Evolutionary conservation across 306 rosid genomes (phyloP).

Genomic region (Urtica urens): DNA sequence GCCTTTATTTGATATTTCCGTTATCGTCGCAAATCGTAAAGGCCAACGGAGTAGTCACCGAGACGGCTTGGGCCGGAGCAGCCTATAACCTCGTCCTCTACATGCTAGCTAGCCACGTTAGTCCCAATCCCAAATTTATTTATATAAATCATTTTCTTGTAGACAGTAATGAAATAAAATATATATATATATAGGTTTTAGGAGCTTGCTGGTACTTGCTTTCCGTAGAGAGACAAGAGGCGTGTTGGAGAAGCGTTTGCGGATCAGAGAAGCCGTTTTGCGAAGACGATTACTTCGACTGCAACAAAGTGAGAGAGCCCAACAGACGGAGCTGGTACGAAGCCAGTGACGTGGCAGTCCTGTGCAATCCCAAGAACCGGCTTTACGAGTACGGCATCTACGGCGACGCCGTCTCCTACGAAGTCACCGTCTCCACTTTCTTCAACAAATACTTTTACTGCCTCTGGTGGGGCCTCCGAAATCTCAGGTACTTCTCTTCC

Average conservation of each 20-base stretch:
- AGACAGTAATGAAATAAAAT: too few species aligned
- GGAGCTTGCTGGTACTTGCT: constrained; percentile 96
- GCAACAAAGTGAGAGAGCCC: constrained; percentile 28
- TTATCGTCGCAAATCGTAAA: constrained; percentile 77
- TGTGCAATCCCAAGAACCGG: constrained; percentile 38
- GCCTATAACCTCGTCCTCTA: constrained; percentile 88
- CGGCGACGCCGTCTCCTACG: constrained; percentile 53
- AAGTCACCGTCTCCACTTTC: constrained; percentile 61
- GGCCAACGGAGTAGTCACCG: constrained; percentile 78
- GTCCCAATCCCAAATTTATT: constrained; percentile 12
- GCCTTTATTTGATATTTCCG: constrained; percentile 72
- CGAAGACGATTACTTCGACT: constrained; percentile 46
- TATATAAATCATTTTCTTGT: not conserved
- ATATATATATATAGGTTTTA: constrained; percentile 80
- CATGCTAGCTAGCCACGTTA: constrained; percentile 98
- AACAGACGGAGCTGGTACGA: constrained; percentile 46
- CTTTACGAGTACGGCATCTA: constrained; percentile 66
- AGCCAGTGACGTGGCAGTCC: constrained; percentile 42
- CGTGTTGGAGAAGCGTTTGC: constrained; percentile 79
- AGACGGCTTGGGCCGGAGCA: constrained; percentile 98
- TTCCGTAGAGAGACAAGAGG: constrained; percentile 75
- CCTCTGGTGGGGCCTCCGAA: constrained; percentile 69
- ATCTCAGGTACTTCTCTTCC: constrained; percentile 49
- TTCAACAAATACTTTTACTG: constrained; percentile 67
- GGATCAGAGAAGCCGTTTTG: constrained; percentile 30